Base-by-base conservation (phyloP, 169 alveolate genomes). In the Babesia ovis region DNA sequence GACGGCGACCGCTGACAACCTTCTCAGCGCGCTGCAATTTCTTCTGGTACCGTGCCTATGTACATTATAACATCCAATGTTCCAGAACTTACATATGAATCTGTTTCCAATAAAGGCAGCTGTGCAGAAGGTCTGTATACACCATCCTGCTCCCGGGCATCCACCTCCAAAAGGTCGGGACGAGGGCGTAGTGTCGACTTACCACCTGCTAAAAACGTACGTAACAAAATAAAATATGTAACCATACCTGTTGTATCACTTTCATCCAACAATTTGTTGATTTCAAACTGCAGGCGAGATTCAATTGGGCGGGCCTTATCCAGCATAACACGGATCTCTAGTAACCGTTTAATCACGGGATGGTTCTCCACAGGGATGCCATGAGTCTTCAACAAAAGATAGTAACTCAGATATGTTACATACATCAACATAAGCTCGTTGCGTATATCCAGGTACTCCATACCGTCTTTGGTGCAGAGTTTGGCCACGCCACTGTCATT, bases 281-380 rank as follows among this genome's bases (percentile, higher is more conserved):
- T 69, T 37, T 89, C 91, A 25, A 67, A 83, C 56, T 71, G 89
- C 55, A 89, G 77, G 23, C 85, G 42, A 22, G 72, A 43, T 39
- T 89, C 93, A 11, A 89, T 82, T 25, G 92, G 92, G 42, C 80
- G 51, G 46, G 91, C 66, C 76, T 89, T 89, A 66, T 89, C 92
- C 42, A 89, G 71, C 77, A 89, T 60, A 22, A 82, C 25, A 11
- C 92, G 69, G 18, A 84, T 37, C 46, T 85, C 92, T 51, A 89
- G 64, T 16, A 85, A 73, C 45, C 93, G 23, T 32, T 82, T 82
- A 14, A 89, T 60, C 37, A 89, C 92, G 1, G 93, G 93, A 55
- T 89, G 93, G 50, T 72, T 68, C 35, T 58, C 80, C 18, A 83
- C 67, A 14, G 90, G 58, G n/a, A 68, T 56, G 55, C 91, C 92